Evolutionary conservation across 257 asterid genomes (phyloP), one percentile per base, ranked within the genome.

Genomic region (Solanum paucissectum): DNA sequence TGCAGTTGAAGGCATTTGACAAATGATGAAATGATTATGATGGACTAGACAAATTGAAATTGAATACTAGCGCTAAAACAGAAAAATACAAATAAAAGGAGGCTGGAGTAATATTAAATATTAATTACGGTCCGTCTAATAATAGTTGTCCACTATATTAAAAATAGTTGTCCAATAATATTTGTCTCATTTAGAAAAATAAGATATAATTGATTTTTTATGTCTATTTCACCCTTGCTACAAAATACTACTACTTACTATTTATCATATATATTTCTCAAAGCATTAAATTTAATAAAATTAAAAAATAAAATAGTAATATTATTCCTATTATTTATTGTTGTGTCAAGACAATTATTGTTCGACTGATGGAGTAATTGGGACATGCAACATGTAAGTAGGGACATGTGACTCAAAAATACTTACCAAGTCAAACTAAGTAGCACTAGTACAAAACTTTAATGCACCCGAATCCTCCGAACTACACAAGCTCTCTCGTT

Each of bases 381-480:
- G 10, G 85, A 81, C 66, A 81, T 81, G 85, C 16, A 46, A 46
- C 60, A 46, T 27, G 40, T 37, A 44, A 16, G 68, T 44, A 8
- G 40, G 85, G 40, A 46, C 40, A 44, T 27, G 40, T 16, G 25
- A 25, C 40, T 25, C 64, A 44, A 79, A 42, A 42, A 38, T 4
- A 25, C 16, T 25, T 7, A 27, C 4, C 3, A 13, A 25, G 14
- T 79, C 40, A 44, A 79, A 20, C 62, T 7, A 44, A 25, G n/a
- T 9, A 42, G 83, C 62, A 40, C n/a, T 77, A 40, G n/a, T 77
- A 77, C n/a, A 69, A 21, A 32, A 84, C 38, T 12, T 44, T 85
- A 82, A 49, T 81, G 88, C 89, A 90, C 81, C 87, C 64, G 68
- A 91, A 87, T 88, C 87, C 66, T 90, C 91, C 93, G 90, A 87